Conservation (phyloP, 495 filamentous ascomycete genomes). For the Annulohypoxylon maeteangense region DNA sequence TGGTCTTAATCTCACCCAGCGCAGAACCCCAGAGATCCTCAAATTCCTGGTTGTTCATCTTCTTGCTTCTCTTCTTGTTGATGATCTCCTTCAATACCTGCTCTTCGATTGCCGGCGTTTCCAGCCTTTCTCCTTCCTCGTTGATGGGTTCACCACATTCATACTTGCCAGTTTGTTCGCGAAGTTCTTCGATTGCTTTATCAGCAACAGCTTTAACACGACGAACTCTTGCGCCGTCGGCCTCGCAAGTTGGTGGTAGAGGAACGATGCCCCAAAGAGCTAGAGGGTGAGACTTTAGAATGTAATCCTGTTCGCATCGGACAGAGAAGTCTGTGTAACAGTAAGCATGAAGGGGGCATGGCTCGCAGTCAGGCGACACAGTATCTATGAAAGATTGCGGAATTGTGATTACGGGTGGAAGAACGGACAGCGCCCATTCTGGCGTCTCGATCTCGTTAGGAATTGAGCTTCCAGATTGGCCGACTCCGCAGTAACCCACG, state of each 20-base stretch:
- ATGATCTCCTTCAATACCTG: conserved; percentile 80
- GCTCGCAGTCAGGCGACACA: conserved; percentile 85
- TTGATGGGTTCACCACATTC: conserved; percentile 86
- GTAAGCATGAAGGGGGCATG: conserved; percentile 89
- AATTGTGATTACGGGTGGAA: conserved; percentile 48
- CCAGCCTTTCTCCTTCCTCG: conserved; percentile 65
- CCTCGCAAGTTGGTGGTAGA: conserved; percentile 90
- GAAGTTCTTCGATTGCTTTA: conserved; percentile 85
- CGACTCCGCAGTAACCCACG: conserved; percentile 93
- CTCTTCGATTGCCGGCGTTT: conserved; percentile 74
- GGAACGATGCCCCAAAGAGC: conserved; percentile 84
- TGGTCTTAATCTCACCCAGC: conserved; percentile 81
- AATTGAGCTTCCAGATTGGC: conserved; percentile 57
- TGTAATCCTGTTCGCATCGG: conserved; percentile 85
- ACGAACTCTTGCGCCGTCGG: conserved; percentile 91
- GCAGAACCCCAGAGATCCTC: conserved; percentile 91
- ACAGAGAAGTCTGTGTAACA: conserved; percentile 82
- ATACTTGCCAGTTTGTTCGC: conserved; percentile 85
- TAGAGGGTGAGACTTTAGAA: conserved; percentile 85
- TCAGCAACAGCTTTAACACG: conserved; percentile 88
- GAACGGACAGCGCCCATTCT: conserved; percentile 53
- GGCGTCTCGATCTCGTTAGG: conserved; percentile 57
- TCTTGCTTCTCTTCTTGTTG: conserved; percentile 74
- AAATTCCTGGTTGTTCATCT: conserved; percentile 87
- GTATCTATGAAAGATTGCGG: conserved; percentile 74